Conservation (phyloP, 352 stramenopile genomes). For the Thalassiosira exigua region DNA sequence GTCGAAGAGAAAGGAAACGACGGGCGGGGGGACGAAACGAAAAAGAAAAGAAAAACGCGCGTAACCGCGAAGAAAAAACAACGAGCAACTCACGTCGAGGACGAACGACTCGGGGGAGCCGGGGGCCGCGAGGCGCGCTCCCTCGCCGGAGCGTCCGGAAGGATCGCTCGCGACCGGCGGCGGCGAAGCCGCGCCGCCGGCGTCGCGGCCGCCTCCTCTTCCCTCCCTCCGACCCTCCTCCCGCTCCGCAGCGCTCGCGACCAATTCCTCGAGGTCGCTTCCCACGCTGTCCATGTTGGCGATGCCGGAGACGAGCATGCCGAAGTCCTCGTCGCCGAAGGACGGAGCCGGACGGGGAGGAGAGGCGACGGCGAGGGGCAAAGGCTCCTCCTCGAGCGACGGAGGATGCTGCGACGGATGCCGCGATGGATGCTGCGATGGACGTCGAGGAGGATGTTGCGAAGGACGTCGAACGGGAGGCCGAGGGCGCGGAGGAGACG, state of each 20-base stretch:
- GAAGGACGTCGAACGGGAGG: no score
- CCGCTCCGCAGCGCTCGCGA: neutral
- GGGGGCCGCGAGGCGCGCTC: neutral
- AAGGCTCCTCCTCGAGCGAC: no score
- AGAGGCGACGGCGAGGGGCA: no score
- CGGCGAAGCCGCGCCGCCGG: neutral
- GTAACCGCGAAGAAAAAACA: neutral
- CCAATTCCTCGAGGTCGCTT: conserved; percentile 10
- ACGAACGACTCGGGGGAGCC: conserved; percentile 11
- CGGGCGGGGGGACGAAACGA: no score
- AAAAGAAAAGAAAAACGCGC: neutral
- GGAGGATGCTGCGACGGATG: no score
- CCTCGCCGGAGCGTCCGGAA: neutral
- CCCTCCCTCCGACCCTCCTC: neutral
- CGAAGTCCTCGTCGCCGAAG: conserved; percentile 21
- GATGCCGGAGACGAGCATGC: conserved; percentile 14
- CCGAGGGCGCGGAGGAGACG: no score
- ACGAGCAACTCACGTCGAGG: conserved; percentile 9
- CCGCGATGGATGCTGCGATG: no score
- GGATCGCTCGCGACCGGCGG: conserved; percentile 4
- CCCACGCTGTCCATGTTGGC: conserved; percentile 26
- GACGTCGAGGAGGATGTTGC: no score
- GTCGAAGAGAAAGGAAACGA: no score
- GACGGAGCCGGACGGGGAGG: conserved; percentile 6
- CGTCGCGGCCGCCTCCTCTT: neutral